Conservation (phyloP, 352 stramenopile genomes). For the Pythium periplocum region DNA sequence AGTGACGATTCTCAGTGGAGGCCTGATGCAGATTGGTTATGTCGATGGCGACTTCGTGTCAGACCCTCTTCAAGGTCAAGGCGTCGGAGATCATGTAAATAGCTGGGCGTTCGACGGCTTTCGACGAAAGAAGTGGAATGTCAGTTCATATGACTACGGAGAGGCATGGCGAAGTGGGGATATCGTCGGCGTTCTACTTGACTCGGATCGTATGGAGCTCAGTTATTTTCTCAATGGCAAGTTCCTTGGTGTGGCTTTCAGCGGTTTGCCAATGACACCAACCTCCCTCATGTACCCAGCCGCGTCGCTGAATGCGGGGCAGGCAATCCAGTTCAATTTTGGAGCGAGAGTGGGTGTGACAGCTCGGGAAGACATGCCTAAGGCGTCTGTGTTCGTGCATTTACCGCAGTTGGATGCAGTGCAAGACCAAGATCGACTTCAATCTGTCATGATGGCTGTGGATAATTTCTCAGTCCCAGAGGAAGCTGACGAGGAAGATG, state of each 20-base stretch:
- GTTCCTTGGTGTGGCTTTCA: constrained; percentile 84
- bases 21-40: constrained; percentile 94
- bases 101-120: constrained; percentile 92
- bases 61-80: constrained; percentile 82
- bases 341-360: constrained; percentile 13
- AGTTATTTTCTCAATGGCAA: constrained; percentile 91
- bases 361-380: too few species aligned
- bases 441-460: constrained; percentile 28
- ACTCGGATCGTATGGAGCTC: constrained; percentile 80
- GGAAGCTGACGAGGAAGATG: constrained; percentile 1
- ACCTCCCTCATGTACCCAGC: constrained; percentile 68
- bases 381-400: constrained; percentile 9
- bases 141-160: constrained; percentile 78
- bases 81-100: constrained; percentile 86
- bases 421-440: constrained; percentile 39
- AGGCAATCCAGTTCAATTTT: constrained; percentile 80
- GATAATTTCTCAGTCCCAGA: constrained; percentile 2
- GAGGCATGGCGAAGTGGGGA: constrained; percentile 75
- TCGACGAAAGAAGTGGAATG: constrained; percentile 88
- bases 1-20: constrained; percentile 82
- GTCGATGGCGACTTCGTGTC: constrained; percentile 76
- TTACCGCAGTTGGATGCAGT: constrained; percentile 26
- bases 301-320: constrained; percentile 81
- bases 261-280: constrained; percentile 30
- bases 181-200: constrained; percentile 82